Percentiles rank a stretch among this genome's conserved stretches.
Evolutionary conservation across 129 eudicot species (phyloP).

Genomic region (Flaveria bidentis): DNA sequence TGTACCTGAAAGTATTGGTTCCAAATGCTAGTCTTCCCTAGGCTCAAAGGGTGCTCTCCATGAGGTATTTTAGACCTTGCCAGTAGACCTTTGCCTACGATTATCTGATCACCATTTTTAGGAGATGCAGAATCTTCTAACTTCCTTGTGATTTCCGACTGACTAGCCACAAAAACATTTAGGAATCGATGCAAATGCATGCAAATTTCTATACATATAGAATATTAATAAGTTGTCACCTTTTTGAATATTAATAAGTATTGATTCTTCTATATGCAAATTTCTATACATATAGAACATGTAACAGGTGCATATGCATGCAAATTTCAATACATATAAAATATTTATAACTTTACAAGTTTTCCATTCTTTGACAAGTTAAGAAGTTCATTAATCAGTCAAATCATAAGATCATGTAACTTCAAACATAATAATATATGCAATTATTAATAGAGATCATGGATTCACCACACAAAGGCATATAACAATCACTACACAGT

Average conservation of each 20-base stretch:
- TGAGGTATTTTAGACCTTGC: conserved; percentile 72
- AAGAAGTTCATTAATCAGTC: not conserved
- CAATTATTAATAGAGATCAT: not conserved
- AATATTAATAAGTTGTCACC: conserved; percentile 1
- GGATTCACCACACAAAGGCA: conserved; percentile 10
- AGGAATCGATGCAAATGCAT: conserved; percentile 33
- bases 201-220: conserved; percentile 14
- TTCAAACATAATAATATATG: conserved; percentile 1
- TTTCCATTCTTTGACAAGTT: conserved; percentile 13
- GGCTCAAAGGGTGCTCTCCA: conserved; percentile 93
- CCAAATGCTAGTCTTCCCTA: conserved; percentile 91
- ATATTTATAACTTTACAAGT: not conserved
- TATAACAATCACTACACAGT: not conserved
- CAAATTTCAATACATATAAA: conserved; percentile 11
- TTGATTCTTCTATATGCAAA: too few species aligned
- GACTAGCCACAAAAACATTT: conserved; percentile 80
- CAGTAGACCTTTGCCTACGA: conserved; percentile 57
- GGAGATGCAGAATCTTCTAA: conserved; percentile 54
- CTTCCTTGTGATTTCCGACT: conserved; percentile 94
- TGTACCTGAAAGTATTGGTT: conserved; percentile 96
- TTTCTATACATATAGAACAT: not conserved
- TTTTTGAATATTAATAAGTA: too few species aligned
- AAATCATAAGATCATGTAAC: not conserved
- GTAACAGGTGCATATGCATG: conserved; percentile 16
- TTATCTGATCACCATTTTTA: conserved; percentile 47